phyloP scores from a whole-genome alignment of 768 basidiomycete species.

The Boletellus sp. region DNA sequence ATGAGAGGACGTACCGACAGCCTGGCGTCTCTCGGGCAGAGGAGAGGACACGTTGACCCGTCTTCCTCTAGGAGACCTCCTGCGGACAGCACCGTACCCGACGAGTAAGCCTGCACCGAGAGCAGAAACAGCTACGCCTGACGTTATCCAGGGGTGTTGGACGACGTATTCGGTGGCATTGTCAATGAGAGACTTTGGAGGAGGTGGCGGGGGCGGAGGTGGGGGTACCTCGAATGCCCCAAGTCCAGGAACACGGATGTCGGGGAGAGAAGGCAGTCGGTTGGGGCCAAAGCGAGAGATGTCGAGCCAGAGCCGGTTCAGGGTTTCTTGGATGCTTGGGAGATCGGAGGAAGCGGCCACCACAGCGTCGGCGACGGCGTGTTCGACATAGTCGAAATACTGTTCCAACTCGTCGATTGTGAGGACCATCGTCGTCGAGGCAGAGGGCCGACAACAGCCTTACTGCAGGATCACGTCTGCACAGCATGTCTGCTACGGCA shows the following conservation, averaged over 20 bases:
- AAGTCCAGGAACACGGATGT: constrained; percentile 59
- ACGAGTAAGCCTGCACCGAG: constrained; percentile 60
- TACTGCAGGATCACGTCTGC: neutral
- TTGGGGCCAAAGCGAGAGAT: constrained; percentile 76
- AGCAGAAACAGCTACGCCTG: constrained; percentile 51
- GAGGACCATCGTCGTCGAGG: constrained; percentile 25
- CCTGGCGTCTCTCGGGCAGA: constrained; percentile 42
- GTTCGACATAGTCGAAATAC: constrained; percentile 63
- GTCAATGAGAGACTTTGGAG: constrained; percentile 45
- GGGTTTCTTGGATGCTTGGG: constrained; percentile 59
- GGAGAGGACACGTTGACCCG: constrained; percentile 23
- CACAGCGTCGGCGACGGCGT: constrained; percentile 54
- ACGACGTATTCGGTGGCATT: constrained; percentile 49
- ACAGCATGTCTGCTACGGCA: constrained; percentile 11
- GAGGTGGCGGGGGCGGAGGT: constrained; percentile 53
- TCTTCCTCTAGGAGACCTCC: constrained; percentile 21
- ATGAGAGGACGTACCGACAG: constrained; percentile 35
- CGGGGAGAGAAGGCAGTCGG: constrained; percentile 39
- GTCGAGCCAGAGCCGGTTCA: constrained; percentile 72
- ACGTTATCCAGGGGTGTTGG: constrained; percentile 59
- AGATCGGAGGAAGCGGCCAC: constrained; percentile 56
- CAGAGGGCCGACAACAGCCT: no score
- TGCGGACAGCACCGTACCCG: constrained; percentile 43
- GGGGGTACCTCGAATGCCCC: constrained; percentile 74
- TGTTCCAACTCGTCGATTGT: constrained; percentile 67